phyloP scores from a whole-genome alignment of 768 basidiomycete species.

The Boletus tomentosulus region DNA sequence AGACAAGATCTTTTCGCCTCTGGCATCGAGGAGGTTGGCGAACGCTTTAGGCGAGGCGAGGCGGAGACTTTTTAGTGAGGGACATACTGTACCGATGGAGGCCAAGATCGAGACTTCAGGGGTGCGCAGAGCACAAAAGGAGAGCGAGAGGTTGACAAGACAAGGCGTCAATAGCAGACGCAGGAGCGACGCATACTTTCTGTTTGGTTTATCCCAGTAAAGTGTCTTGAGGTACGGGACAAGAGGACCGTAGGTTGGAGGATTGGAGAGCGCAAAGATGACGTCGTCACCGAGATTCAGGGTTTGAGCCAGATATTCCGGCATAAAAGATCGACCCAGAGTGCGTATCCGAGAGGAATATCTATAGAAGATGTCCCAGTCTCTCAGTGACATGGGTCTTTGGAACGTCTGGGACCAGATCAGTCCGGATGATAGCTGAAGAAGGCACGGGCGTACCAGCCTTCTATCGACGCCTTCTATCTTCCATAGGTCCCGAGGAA shows the following conservation, averaged over 20 bases:
- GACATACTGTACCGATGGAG: constrained; percentile 19
- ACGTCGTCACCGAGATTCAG: constrained; percentile 16
- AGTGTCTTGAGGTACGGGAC: constrained; percentile 21
- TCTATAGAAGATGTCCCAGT: constrained; percentile 27
- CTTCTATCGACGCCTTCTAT: constrained; percentile 1
- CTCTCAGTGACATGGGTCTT: constrained; percentile 24
- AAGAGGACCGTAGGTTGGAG: constrained; percentile 20
- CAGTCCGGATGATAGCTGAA: neutral
- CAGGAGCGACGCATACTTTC: constrained; percentile 17
- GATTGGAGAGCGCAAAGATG: constrained; percentile 23
- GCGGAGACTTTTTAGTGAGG: constrained; percentile 12
- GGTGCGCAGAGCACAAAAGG: constrained; percentile 4
- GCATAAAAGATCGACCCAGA: constrained; percentile 1
- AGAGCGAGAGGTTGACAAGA: constrained; percentile 14
- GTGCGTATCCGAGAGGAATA: constrained; percentile 23
- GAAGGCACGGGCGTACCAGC: constrained; percentile 10
- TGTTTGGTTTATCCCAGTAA: constrained; percentile 13
- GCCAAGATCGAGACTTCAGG: constrained; percentile 19
- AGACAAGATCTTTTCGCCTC: constrained; percentile 20
- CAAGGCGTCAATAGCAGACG: constrained; percentile 20
- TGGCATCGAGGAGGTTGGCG: constrained; percentile 2
- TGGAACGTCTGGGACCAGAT: constrained; percentile 18
- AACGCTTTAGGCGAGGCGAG: constrained; percentile 1
- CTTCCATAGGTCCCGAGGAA: constrained; percentile 29
- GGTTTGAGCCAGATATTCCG: neutral